Evolutionary conservation across 148 eudicot species (phyloP).

Genomic region (Nepenthes gracilis): DNA sequence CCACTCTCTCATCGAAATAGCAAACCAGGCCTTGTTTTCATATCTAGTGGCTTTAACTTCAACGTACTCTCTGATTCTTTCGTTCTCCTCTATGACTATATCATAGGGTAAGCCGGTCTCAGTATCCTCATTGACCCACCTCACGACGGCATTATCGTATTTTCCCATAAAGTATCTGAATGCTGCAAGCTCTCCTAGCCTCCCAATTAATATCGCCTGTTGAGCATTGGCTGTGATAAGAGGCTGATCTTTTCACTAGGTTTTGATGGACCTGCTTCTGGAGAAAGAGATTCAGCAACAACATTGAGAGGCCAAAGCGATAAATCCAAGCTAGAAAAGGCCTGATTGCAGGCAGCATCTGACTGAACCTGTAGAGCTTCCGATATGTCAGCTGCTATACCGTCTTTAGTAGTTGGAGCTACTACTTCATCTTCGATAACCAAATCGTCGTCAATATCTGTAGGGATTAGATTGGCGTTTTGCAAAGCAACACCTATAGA

Average conservation of each 20-base stretch:
- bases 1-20: constrained; percentile 78
- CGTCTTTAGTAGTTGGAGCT: constrained; percentile 5
- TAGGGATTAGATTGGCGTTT: constrained; percentile 3
- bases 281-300: constrained; percentile 22
- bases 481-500: constrained; percentile 5
- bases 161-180: constrained; percentile 44
- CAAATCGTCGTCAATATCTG: constrained; percentile 19
- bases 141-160: constrained; percentile 25
- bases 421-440: constrained; percentile 24
- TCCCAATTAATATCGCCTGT: constrained; percentile 49
- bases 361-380: constrained; percentile 2
- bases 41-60: constrained; percentile 84
- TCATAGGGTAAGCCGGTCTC: constrained; percentile 88
- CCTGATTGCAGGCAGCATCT: constrained; percentile 10
- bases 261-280: constrained; percentile 20
- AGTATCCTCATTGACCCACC: constrained; percentile 64
- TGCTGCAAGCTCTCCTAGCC: constrained; percentile 72
- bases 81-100: constrained; percentile 42
- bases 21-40: constrained; percentile 60
- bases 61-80: constrained; percentile 34
- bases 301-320: constrained; percentile 20
- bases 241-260: constrained; percentile 19
- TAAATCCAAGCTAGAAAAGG: constrained; percentile 9
- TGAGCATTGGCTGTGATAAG: constrained; percentile 20
- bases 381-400: constrained; percentile 10